Evolutionary conservation across 31 red algal species (phyloP), one percentile per base, ranked within the genome.

Genomic region (Asparagopsis taxiformis): DNA sequence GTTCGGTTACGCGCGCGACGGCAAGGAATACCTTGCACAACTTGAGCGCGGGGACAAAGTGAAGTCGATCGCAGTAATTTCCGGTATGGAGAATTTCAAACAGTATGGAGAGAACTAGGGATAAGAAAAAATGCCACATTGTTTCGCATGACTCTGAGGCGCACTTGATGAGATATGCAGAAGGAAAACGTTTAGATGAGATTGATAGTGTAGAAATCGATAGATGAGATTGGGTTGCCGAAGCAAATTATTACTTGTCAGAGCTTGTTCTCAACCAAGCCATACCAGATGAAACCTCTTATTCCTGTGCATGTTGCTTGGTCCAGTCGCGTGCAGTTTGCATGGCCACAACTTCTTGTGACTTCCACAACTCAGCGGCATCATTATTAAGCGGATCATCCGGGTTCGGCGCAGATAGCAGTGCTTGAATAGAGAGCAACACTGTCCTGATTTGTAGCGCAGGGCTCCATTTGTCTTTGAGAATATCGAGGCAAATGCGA

Each of bases 391-490:
- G 71, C 3, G 95, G 90, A 64, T 94, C 91, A 29, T 91, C 91
- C 3, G 95, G 95, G 63, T 98, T 94, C 23, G 95, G 95, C 39
- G 86, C 85, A 24, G 73, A 80, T 3, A 98, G 61, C 15, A 94
- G 85, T 24, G 91, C 91, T 58, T 94, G 91, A 48, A 98, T 94
- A 24, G 80, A 88, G 26, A 94, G 68, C 51, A 98, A 72, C 30
- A 94, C 91, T 19, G 95, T 98, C 50, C 86, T 58, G 51, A 98
- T 94, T 59, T 91, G 85, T 26, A 94, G 72, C 31, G 91, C 91
- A 15, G 95, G 95, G 66, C 79, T 87, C 95, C 95, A 98, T 54
- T 89, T 90, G 44, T 94, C 91, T 79, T 98, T 98, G 51, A 98
- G 74, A 51, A 98, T 94, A 63, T 98, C 95, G 38, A 98, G 80